Evolutionary conservation across 768 basidiomycete species (phyloP), one percentile per base, ranked within the genome.

Genomic region (Hericium erinaceus): DNA sequence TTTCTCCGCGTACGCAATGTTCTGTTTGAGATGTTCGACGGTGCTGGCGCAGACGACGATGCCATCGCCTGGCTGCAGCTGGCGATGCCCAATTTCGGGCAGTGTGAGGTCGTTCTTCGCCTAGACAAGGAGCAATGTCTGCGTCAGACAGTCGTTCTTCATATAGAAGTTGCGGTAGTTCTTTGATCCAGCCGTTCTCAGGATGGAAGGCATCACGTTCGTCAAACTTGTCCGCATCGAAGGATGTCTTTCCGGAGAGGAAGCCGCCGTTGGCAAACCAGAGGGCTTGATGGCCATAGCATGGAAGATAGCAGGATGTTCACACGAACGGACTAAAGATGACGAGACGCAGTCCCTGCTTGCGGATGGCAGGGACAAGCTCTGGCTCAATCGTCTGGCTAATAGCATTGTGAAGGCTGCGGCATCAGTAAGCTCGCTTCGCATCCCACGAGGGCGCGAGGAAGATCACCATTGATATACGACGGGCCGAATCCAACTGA

Each of bases 301-400:
- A n/a, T 0, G n/a, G 54, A 28, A 24, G 22, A 55, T 68, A 6
- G 6, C 33, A 33, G 33, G 33, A 33, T 33, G 33, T 6, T 68
- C 46, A 77, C 72, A 74, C 80, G 56, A 84, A 69, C 46, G 81
- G 80, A 59, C 80, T 83, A 63, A 79, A 84, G 52, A 76, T 74
- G 48, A 81, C 80, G 59, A 83, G 74, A 40, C 78, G 74, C 48
- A 84, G 73, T 10, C 78, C 79, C 57, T 73, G 82, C 64, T 83
- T 82, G 48, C 80, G 74, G 57, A 79, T 75, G 65, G 80, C 82
- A 1, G 80, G 80, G 20, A 83, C 70, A 12, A 85, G 70, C 64
- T 79, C 77, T 1, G 74, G 48, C 60, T 78, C 79, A 37, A 77
- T 76, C 39, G 70, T 72, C 16, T 78, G 72, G 0, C 77, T 78